These are phyloP conservation scores for Pascua sp. DNA, from an alignment of 1,284 basidiomycete species.

Conservation along the genomic window DNA sequence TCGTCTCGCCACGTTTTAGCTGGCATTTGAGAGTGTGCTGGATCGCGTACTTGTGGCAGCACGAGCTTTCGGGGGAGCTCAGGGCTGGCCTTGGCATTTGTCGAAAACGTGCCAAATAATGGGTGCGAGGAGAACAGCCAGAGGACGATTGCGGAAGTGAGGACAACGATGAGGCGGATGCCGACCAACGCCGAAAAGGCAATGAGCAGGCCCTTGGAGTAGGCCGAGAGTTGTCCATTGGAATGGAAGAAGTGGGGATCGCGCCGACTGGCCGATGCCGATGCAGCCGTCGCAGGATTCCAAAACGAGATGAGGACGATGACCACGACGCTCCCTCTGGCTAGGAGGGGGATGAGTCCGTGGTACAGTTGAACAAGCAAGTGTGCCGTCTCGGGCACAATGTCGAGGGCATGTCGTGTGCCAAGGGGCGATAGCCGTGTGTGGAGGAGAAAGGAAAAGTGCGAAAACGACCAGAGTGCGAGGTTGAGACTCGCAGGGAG, in stretches of 20 bases:
- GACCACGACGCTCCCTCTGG: slow-evolving; percentile 67
- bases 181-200: slow-evolving; percentile 72
- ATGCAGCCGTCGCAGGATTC: too few species aligned
- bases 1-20: slow-evolving; percentile 48
- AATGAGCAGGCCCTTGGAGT: slow-evolving; percentile 67
- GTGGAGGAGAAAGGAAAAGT: slow-evolving; percentile 76
- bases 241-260: slow-evolving; percentile 69
- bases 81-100: too few species aligned
- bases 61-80: neutral
- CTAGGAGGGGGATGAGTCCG: slow-evolving; percentile 69
- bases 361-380: slow-evolving; percentile 74
- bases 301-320: slow-evolving; percentile 66
- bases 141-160: slow-evolving; percentile 64
- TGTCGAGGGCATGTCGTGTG: slow-evolving; percentile 29
- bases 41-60: slow-evolving; percentile 18
- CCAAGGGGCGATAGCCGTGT: slow-evolving; percentile 65
- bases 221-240: slow-evolving; percentile 64
- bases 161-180: slow-evolving; percentile 63
- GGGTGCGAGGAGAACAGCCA: slow-evolving; percentile 52
- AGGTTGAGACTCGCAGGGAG: slow-evolving; percentile 68
- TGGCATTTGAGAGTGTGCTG: slow-evolving; percentile 28
- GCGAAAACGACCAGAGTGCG: slow-evolving; percentile 69
- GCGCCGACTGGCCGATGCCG: slow-evolving; percentile 41
- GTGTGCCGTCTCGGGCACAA: slow-evolving; percentile 67
- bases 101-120: slow-evolving; percentile 2